A percentile compares a stretch with the other conserved stretches of the same genome.
Evolutionary conservation across 805 yeast genomes (phyloP).

Genomic region (Ogataea trehaloabstinens): DNA sequence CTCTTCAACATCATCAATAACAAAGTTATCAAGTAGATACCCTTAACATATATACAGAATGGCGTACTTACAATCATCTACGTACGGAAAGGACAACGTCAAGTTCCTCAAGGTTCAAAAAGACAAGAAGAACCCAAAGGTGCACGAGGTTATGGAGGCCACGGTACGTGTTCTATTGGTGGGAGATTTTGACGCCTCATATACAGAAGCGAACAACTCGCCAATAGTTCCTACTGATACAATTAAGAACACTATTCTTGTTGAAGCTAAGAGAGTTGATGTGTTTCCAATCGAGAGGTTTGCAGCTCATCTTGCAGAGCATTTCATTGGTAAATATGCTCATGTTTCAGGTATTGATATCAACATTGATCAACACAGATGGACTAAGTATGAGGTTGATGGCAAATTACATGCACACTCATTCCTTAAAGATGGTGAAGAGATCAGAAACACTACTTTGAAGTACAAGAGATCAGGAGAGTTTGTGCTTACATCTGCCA

Average conservation of each 20-base stretch:
- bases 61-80: constrained; percentile 42
- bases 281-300: constrained; percentile 91
- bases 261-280: constrained; percentile 78
- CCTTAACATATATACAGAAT: too few relatives aligned
- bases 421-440: constrained; percentile 81
- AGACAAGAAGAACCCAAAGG: constrained; percentile 66
- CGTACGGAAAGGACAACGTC: constrained; percentile 92
- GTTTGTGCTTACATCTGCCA: constrained; percentile 60
- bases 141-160: constrained; percentile 83
- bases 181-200: constrained; percentile 78
- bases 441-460: constrained; percentile 61
- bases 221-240: constrained; percentile 95
- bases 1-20: background rate
- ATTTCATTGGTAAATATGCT: constrained; percentile 71
- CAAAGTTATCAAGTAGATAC: background rate
- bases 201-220: constrained; percentile 84
- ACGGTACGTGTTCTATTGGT: constrained; percentile 71
- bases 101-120: constrained; percentile 86
- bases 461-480: constrained; percentile 52
- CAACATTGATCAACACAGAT: constrained; percentile 66
- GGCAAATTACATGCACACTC: constrained; percentile 83
- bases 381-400: constrained; percentile 73
- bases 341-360: constrained; percentile 76
- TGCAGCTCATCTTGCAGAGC: constrained; percentile 80
- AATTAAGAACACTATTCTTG: constrained; percentile 81